Base-by-base conservation (phyloP, 108 stramenopile genomes). In the Cyclotella choctawhatcheeana region DNA sequence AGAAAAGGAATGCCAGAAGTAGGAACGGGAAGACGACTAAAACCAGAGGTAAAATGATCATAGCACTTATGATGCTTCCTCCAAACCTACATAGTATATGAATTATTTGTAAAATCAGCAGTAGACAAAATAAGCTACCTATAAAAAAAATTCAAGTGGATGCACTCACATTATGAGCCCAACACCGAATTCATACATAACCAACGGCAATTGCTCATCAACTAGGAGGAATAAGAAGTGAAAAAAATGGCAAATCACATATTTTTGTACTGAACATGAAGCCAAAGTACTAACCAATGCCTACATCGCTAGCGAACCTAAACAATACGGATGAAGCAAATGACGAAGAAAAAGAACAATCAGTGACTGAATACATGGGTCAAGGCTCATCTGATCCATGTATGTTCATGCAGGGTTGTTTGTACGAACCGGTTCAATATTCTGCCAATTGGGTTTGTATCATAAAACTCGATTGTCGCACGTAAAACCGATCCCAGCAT, bases 381-480 rank as follows among this genome's bases (percentile, higher is more conserved):
- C n/a, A n/a, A n/a, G n/a, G n/a, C n/a, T n/a, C n/a, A n/a, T n/a
- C n/a, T n/a, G n/a, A n/a, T n/a, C n/a, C n/a, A n/a, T n/a, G n/a
- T n/a, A n/a, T n/a, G n/a, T n/a, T n/a, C n/a, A n/a, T n/a, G n/a
- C n/a, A n/a, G n/a, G n/a, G n/a, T n/a, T n/a, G n/a, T n/a, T n/a
- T n/a, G n/a, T n/a, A n/a, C n/a, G n/a, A n/a, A 82, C 6, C 96
- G 80, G 75, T 93, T 93, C 47, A 96, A 60, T n/a, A 97, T 89
- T 52, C 95, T 84, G 7, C 97, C 97, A 12, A 89, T 56, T 10
- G 97, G 95, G 54, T 95, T 97, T 14, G 91, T 89, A 74, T 97
- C 96, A 67, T 94, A 98, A 71, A 94, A 98, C 20, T 78, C 69
- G 50, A 94, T 86, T 47, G 85, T 92, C 2, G 97, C 91, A 55